Evolutionary conservation across 1,284 basidiomycete species (phyloP).

Genomic region (Cutaneotrichosporon cutaneum): DNA sequence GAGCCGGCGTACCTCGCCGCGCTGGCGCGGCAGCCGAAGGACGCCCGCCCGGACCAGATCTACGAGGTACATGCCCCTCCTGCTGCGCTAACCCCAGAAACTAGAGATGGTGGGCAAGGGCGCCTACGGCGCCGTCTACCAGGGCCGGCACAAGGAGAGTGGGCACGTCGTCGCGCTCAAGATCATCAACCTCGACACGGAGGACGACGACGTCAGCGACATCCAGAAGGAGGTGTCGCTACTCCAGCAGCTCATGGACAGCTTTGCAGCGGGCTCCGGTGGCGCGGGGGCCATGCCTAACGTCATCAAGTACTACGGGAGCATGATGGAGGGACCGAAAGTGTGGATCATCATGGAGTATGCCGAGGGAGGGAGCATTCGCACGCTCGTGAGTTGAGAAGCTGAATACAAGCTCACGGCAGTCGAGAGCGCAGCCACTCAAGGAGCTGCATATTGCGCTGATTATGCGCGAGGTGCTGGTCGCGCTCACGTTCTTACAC

Average conservation of each 20-base stretch:
- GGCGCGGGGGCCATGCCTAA: constrained; percentile 57
- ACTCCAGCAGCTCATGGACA: constrained; percentile 70
- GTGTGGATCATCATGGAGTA: constrained; percentile 99
- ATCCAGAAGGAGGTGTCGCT: constrained; percentile 96
- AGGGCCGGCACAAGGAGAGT: constrained; percentile 77
- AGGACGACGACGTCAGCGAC: constrained; percentile 93
- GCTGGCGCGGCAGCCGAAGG: constrained; percentile 45
- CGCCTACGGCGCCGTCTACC: constrained; percentile 93
- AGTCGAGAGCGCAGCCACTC: constrained; percentile 75
- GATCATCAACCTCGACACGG: constrained; percentile 96
- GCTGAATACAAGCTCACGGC: constrained; percentile 57
- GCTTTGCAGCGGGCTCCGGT: constrained; percentile 50
- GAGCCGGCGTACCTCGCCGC: constrained; percentile 46
- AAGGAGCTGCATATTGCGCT: constrained; percentile 88
- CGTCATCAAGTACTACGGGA: constrained; percentile 93
- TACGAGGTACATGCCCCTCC: constrained; percentile 38
- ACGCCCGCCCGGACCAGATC: constrained; percentile 39
- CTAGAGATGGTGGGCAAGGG: constrained; percentile 86
- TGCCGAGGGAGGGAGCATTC: constrained; percentile 91
- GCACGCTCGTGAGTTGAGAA: constrained; percentile 64
- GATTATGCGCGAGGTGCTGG: constrained; percentile 84
- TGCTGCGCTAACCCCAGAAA: constrained; percentile 51
- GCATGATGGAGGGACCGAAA: constrained; percentile 87
- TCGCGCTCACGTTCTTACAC: constrained; percentile 83
- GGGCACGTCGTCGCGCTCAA: constrained; percentile 91